phyloP scores from a whole-genome alignment of 2,329 filamentous ascomycete species.

The Botryotinia globosa region DNA sequence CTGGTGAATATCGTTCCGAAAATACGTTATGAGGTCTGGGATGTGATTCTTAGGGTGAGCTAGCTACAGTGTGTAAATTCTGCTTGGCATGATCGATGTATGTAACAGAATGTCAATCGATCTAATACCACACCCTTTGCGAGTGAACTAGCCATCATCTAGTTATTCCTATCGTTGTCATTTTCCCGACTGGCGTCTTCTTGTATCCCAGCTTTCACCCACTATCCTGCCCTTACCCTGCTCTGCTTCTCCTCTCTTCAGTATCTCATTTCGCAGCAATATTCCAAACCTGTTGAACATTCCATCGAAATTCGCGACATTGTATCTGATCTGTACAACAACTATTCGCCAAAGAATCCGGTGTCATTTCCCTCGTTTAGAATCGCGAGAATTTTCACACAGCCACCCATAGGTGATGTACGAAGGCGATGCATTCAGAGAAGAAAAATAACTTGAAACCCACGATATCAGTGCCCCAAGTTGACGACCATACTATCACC shows the following conservation, averaged over 20 bases:
- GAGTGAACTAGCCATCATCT: neutral
- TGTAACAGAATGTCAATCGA: neutral
- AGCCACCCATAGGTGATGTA: neutral
- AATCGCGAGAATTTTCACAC: neutral
- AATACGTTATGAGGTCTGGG: neutral
- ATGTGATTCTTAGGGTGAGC: neutral
- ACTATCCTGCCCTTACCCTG: rapidly evolving
- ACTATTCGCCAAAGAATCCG: rapidly evolving
- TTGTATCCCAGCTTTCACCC: neutral
- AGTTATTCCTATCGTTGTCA: neutral
- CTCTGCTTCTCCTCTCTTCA: neutral
- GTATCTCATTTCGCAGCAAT: neutral
- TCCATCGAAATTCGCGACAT: neutral
- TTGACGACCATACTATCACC: neutral
- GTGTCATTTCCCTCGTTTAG: neutral
- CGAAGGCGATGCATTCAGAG: neutral
- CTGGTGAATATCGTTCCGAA: neutral
- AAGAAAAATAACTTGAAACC: neutral
- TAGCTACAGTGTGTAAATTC: neutral
- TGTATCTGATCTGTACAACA: neutral
- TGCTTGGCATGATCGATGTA: neutral
- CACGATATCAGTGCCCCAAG: neutral
- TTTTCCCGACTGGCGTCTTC: neutral
- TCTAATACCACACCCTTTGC: neutral
- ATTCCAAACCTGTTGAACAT: rapidly evolving